Evolutionary conservation across 352 stramenopile species (phyloP), one percentile per base, ranked within the genome.

Genomic region (Pythium vanterpoolii): DNA sequence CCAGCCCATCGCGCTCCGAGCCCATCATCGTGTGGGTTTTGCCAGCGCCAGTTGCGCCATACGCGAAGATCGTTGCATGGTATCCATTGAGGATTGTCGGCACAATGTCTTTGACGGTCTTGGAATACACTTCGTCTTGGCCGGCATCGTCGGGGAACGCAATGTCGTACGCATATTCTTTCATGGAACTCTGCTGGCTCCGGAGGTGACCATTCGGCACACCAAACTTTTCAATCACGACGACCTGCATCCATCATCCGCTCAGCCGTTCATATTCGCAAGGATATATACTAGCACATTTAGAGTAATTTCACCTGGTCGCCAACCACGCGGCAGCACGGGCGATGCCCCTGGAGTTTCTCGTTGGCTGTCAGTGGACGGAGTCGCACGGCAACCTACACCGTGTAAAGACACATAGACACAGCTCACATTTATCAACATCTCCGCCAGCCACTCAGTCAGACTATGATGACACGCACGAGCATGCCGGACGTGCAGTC

Each of bases 41-140:
- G 47, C 79, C 79, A 2, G 79, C 79, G 2, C 79, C 79, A 1
- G 79, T 89, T 1, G 76, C 74, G 5, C 79, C 79, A 48, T 86
- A 86, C 64, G 83, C 83, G 63, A 93, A 93, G 61, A 93, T 88
- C 5, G 83, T 93, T n/a, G 77, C 81, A 56, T 90, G 79, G 68
- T 86, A 92, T 28, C 82, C 84, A 42, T 89, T 75, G 9, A 94
- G 62, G n/a, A 86, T 82, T 27, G 76, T 86, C 4, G 76, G 76
- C 16, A 86, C 66, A 30, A 84, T 80, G 40, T 83, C 73, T 48
- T 77, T 79, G 48, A 86, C 76, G 4, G 76, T 86, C 53, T 79
- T 78, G 18, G 62, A 47, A 56, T 86, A 86, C 16, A 86, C 74
- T 24, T 84, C 76, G 49, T 84, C 74, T 53, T 84, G 76, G 14